Evolutionary conservation across 495 filamentous ascomycete genomes (phyloP).

Genomic region (Diplogelasinospora grovesii): DNA sequence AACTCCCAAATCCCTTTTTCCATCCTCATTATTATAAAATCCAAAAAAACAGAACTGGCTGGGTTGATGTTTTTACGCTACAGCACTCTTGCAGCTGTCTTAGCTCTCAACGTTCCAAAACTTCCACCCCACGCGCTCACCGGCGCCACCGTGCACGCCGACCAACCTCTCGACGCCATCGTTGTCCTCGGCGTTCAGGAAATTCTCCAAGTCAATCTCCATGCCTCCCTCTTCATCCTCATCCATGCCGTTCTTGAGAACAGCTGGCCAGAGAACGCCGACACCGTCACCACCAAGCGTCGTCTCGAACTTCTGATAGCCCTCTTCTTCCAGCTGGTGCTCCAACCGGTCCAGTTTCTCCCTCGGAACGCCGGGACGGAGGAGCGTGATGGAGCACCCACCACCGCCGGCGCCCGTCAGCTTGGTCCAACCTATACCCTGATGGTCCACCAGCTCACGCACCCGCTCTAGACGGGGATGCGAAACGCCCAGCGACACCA

Average conservation of each 20-base stretch:
- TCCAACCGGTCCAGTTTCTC: constrained; percentile 56
- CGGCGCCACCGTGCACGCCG: constrained; percentile 51
- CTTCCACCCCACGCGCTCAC: constrained; percentile 80
- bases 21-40: too few relatives aligned
- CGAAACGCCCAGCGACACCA: constrained; percentile 83
- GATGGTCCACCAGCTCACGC: constrained; percentile 80
- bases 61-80: not conserved
- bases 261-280: constrained; percentile 85
- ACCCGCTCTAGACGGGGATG: constrained; percentile 91
- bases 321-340: constrained; percentile 60
- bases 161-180: constrained; percentile 74
- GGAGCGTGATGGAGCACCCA: constrained; percentile 86
- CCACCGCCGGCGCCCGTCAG: constrained; percentile 93
- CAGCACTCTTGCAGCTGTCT: too few relatives aligned
- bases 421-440: constrained; percentile 94
- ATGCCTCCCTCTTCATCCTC: constrained; percentile 67
- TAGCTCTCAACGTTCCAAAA: constrained; percentile 70
- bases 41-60: too few relatives aligned
- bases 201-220: constrained; percentile 89
- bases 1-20: too few relatives aligned
- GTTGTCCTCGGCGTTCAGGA: constrained; percentile 71
- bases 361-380: constrained; percentile 52
- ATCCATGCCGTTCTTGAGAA: constrained; percentile 66
- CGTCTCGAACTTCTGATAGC: constrained; percentile 76
- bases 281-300: constrained; percentile 88